Percentiles rank a stretch among this genome's conserved stretches.
Evolutionary conservation across 805 yeast species (phyloP).

Genomic region (Hanseniaspora lindneri): DNA sequence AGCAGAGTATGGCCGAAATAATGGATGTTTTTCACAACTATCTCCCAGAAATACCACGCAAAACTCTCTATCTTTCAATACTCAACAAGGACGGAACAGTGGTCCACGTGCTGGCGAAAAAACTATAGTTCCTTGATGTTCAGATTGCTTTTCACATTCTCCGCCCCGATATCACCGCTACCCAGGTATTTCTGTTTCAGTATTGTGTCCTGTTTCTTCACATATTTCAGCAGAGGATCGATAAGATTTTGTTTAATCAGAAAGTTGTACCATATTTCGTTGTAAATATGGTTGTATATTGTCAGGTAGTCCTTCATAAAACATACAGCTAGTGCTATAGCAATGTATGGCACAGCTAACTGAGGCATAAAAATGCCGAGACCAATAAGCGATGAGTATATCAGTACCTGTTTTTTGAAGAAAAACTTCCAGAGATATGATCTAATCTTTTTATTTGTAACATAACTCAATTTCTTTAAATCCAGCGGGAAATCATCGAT

Average conservation of each 20-base stretch:
- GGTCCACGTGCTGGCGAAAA: not conserved
- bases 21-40: not conserved
- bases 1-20: not conserved
- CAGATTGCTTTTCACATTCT: not conserved
- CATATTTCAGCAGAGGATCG: conserved; percentile 11
- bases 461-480: conserved; percentile 9
- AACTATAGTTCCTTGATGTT: conserved; percentile 9
- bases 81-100: conserved; percentile 10
- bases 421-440: conserved; percentile 13
- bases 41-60: not conserved
- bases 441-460: conserved; percentile 12
- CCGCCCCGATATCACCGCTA: not conserved
- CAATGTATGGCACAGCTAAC: not conserved
- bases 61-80: conserved; percentile 4
- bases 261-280: conserved; percentile 15
- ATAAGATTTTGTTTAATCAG: conserved; percentile 10
- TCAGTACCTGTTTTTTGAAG: conserved; percentile 9
- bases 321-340: conserved; percentile 1
- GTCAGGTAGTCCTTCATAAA: conserved; percentile 13
- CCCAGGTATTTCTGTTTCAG: conserved; percentile 11
- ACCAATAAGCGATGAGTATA: conserved; percentile 6
- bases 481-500: conserved; percentile 14
- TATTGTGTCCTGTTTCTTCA: conserved; percentile 10
- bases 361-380: not conserved
- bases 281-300: conserved; percentile 10